A percentile compares a stretch with the other conserved stretches of the same genome.
Conservation (phyloP, 2,329 filamentous ascomycete species). For the Pleomassaria siparia region DNA sequence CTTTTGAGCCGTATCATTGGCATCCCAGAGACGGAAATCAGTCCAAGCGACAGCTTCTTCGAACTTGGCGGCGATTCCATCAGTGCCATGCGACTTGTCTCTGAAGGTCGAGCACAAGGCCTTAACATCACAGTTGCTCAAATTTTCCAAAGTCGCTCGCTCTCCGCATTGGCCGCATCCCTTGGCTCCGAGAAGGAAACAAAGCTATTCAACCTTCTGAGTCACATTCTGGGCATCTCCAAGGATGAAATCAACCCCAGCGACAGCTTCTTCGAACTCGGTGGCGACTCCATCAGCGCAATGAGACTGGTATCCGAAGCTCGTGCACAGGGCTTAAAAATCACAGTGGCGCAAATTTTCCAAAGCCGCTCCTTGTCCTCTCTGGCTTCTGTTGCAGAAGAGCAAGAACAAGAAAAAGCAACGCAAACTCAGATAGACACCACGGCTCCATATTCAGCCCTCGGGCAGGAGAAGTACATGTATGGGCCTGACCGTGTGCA, state of each 20-base stretch:
- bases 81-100: constrained; percentile 49
- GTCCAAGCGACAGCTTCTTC: constrained; percentile 47
- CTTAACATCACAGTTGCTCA: constrained; percentile 46
- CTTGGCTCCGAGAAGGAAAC: constrained; percentile 41
- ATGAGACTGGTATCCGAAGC: constrained; percentile 49
- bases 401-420: constrained; percentile 32
- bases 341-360: constrained; percentile 51
- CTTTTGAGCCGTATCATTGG: constrained; percentile 34
- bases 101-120: constrained; percentile 40
- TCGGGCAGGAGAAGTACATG: constrained; percentile 47
- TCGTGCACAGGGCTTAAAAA: constrained; percentile 37
- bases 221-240: constrained; percentile 31
- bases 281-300: constrained; percentile 50
- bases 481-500: constrained; percentile 54
- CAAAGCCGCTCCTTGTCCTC: constrained; percentile 43
- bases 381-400: constrained; percentile 31
- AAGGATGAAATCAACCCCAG: constrained; percentile 38
- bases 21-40: constrained; percentile 39
- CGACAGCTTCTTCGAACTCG: constrained; percentile 50
- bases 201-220: constrained; percentile 29
- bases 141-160: constrained; percentile 48
- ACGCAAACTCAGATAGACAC: constrained; percentile 18
- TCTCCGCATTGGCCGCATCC: constrained; percentile 42
- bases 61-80: constrained; percentile 52
- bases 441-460: constrained; percentile 55